These are phyloP conservation scores for Mycena albidolilacea DNA, from an alignment of 768 basidiomycete genomes.

Conservation along the genomic window DNA sequence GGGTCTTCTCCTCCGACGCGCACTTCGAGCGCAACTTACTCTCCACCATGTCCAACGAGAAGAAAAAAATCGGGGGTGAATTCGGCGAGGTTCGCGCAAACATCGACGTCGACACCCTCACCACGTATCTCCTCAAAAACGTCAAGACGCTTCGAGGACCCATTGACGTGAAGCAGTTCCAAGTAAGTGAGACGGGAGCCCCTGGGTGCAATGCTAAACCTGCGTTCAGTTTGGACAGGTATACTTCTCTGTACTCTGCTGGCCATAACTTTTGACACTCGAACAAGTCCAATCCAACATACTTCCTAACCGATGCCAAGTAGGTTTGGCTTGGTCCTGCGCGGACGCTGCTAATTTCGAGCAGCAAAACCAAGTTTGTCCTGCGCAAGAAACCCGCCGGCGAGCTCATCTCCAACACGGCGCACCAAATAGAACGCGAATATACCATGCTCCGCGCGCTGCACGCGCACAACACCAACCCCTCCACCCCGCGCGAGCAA, in stretches of 20 bases:
- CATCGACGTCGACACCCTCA: conserved; percentile 76
- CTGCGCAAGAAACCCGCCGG: conserved; percentile 95
- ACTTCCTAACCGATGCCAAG: conserved; percentile 88
- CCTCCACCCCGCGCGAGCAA: conserved; percentile 62
- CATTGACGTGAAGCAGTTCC: conserved; percentile 90
- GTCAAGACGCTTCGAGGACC: conserved; percentile 73
- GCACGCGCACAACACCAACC: conserved; percentile 77
- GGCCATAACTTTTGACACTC: conserved; percentile 19
- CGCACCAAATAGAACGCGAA: conserved; percentile 97
- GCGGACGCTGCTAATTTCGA: conserved; percentile 15
- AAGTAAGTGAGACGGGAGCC: neutral
- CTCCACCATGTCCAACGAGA: conserved; percentile 46
- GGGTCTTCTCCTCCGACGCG: conserved; percentile 1
- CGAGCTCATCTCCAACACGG: conserved; percentile 88
- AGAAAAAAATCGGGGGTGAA: conserved; percentile 79
- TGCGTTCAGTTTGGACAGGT: conserved; percentile 87
- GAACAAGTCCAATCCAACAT: conserved; percentile 93
- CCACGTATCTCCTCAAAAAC: conserved; percentile 72
- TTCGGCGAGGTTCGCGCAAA: conserved; percentile 80
- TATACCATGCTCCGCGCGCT: conserved; percentile 86
- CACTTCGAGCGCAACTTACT: neutral
- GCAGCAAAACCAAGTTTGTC: conserved; percentile 77
- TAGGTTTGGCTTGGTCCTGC: conserved; percentile 50
- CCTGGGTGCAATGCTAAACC: neutral
- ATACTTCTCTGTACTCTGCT: conserved; percentile 39